A percentile compares a stretch with the other conserved stretches of the same genome.
Evolutionary conservation across 345 rosid genomes (phyloP).

Genomic region (Heritiera littoralis): DNA sequence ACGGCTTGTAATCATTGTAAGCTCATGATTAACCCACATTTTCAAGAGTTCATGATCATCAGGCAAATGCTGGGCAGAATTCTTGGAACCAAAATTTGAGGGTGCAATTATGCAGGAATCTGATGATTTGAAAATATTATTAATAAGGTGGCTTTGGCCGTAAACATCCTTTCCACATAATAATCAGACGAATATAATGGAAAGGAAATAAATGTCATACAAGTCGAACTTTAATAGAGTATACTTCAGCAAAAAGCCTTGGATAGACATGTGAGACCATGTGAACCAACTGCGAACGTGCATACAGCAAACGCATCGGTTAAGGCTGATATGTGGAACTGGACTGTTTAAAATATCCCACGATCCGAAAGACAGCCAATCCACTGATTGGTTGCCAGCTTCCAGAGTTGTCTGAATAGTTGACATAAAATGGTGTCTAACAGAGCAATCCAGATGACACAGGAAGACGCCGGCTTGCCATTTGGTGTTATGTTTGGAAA

Average conservation of each 20-base stretch:
- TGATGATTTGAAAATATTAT: background rate
- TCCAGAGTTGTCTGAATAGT: background rate
- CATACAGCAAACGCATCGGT: background rate
- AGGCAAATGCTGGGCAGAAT: background rate
- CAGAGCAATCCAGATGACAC: background rate
- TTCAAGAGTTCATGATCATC: background rate
- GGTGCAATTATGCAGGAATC: background rate
- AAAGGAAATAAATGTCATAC: background rate
- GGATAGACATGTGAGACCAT: background rate
- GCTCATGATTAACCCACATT: background rate
- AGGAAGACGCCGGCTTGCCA: background rate
- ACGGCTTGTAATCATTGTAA: slow-evolving; percentile 2
- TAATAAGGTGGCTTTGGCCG: background rate
- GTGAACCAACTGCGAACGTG: background rate
- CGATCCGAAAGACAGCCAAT: background rate
- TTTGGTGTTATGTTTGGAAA: background rate
- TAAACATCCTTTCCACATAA: background rate
- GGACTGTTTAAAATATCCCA: background rate
- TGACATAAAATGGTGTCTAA: background rate
- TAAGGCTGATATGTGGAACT: background rate
- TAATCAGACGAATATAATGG: background rate
- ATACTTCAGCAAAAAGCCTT: background rate
- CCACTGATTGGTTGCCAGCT: background rate
- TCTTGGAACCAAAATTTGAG: background rate
- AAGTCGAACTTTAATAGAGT: background rate